Evolutionary conservation across 257 asterid species (phyloP).

Genomic region (Solanum sejunctum): DNA sequence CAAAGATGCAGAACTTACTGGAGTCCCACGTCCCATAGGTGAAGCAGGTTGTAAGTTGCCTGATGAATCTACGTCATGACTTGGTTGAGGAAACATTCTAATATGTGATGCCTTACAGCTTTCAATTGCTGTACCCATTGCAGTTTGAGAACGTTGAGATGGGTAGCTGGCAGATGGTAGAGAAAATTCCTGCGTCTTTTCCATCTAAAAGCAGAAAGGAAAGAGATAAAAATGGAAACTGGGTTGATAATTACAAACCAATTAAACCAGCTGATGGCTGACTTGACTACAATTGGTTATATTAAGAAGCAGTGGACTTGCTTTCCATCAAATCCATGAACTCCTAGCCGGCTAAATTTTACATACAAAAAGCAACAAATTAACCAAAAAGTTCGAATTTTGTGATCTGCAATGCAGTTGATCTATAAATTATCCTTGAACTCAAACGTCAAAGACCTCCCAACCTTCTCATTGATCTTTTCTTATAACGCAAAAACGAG

Average conservation of each 20-base stretch:
- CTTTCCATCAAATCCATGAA: not conserved
- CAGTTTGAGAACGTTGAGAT: constrained; percentile 34
- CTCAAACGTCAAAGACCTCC: not conserved
- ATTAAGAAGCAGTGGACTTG: not conserved
- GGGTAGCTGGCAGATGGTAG: constrained; percentile 35
- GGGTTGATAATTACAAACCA: not conserved
- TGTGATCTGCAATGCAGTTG: not conserved
- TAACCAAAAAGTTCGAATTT: not conserved
- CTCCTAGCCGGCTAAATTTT: not conserved
- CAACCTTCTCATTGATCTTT: not conserved
- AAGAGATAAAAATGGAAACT: not conserved
- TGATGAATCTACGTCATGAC: constrained; percentile 32
- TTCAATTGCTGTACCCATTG: constrained; percentile 37
- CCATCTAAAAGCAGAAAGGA: constrained; percentile 46
- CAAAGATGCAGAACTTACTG: constrained; percentile 34
- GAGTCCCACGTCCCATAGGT: constrained; percentile 26
- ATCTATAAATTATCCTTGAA: not conserved
- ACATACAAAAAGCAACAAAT: not conserved
- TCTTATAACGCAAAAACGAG: not conserved
- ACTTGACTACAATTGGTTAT: not conserved
- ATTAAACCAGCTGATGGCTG: not conserved
- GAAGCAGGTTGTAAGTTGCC: constrained; percentile 40
- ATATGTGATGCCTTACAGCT: constrained; percentile 28
- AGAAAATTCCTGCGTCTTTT: constrained; percentile 46
- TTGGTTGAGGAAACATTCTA: constrained; percentile 42